Evolutionary conservation across 805 yeast genomes (phyloP).

Genomic region (Teunomyces cretensis): DNA sequence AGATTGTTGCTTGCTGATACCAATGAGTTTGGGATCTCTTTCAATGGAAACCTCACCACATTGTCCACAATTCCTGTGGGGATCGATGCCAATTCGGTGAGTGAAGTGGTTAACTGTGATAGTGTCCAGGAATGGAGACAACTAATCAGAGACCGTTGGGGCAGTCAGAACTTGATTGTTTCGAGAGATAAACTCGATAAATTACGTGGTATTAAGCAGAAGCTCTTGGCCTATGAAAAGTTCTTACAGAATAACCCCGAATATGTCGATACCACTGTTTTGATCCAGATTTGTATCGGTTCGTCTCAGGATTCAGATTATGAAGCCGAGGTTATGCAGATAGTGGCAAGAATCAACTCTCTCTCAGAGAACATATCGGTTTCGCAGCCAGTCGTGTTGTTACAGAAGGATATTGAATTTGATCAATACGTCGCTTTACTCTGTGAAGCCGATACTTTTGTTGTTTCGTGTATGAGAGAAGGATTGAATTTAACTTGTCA

Average conservation of each 20-base stretch:
- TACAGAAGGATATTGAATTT: constrained; percentile 86
- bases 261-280: constrained; percentile 63
- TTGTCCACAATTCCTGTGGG: constrained; percentile 73
- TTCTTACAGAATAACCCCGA: constrained; percentile 73
- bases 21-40: constrained; percentile 58
- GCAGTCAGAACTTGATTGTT: constrained; percentile 65
- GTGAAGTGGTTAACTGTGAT: constrained; percentile 43
- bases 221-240: constrained; percentile 80
- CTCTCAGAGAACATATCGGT: constrained; percentile 68
- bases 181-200: constrained; percentile 87
- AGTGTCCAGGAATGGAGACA: constrained; percentile 64
- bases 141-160: constrained; percentile 79
- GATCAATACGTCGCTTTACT: constrained; percentile 86
- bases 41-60: constrained; percentile 55
- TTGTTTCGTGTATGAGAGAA: constrained; percentile 89
- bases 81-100: constrained; percentile 64
- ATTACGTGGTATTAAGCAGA: constrained; percentile 85
- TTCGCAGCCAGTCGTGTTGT: constrained; percentile 78
- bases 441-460: constrained; percentile 82
- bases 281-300: constrained; percentile 81
- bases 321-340: constrained; percentile 70
- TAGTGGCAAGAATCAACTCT: constrained; percentile 85
- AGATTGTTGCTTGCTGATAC: constrained; percentile 81
- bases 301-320: constrained; percentile 55
- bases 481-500: constrained; percentile 97